These are phyloP conservation scores for Yamadazyma philogaea DNA, from an alignment of 805 yeast species.

Conservation along the genomic window DNA sequence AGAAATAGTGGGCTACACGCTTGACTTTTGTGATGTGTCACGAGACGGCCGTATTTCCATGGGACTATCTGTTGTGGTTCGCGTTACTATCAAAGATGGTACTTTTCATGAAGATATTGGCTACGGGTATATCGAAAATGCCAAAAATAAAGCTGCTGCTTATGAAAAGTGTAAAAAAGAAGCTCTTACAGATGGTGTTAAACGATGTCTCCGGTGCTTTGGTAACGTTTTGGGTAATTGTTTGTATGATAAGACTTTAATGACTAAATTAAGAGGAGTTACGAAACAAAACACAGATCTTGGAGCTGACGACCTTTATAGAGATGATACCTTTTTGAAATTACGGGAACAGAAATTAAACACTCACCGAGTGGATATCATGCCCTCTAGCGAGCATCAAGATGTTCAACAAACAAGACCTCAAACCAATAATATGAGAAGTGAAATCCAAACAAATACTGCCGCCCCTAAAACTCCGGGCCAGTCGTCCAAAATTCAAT, in stretches of 20 bases:
- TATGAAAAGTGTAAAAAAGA: constrained; percentile 79
- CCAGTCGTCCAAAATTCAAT: background rate
- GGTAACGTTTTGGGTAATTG: constrained; percentile 82
- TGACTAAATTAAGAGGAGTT: constrained; percentile 48
- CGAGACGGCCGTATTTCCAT: constrained; percentile 52
- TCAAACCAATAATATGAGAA: background rate
- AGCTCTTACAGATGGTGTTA: constrained; percentile 81
- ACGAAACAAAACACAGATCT: constrained; percentile 18
- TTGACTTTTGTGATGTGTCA: constrained; percentile 68
- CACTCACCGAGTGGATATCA: constrained; percentile 7
- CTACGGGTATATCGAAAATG: constrained; percentile 69
- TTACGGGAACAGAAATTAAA: constrained; percentile 8
- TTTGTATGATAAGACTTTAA: constrained; percentile 70
- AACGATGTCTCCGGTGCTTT: constrained; percentile 73
- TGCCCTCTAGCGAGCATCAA: background rate
- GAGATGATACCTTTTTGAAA: constrained; percentile 23
- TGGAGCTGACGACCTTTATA: constrained; percentile 30
- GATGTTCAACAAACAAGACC: background rate
- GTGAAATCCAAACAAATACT: background rate
- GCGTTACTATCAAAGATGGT: constrained; percentile 76
- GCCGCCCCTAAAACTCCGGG: constrained; percentile 3
- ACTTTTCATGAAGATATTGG: constrained; percentile 79
- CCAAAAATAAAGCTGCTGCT: constrained; percentile 67
- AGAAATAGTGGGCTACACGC: constrained; percentile 60
- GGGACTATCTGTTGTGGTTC: constrained; percentile 68